Conservation (phyloP, 331 rosid species). For the Rosa hybrid region DNA sequence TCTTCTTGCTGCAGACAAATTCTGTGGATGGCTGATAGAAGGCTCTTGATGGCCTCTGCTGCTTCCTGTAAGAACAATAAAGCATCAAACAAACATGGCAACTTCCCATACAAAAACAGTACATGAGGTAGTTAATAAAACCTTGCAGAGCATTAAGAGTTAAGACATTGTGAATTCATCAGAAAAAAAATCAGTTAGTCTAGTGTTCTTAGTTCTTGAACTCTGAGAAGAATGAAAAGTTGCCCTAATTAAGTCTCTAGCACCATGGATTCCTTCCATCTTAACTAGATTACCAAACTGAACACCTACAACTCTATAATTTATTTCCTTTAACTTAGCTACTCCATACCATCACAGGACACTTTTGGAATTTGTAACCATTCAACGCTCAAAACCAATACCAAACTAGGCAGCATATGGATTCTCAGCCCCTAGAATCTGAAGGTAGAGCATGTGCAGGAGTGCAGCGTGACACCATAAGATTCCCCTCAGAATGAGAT, state of each 20-base stretch:
- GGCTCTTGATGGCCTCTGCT: slow-evolving; percentile 72
- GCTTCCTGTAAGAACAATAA: slow-evolving; percentile 50
- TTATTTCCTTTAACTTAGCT: neutral
- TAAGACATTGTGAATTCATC: neutral
- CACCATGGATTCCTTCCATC: neutral
- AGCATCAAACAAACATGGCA: neutral
- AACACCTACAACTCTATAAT: neutral
- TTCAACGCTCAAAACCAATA: neutral
- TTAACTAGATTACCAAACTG: neutral
- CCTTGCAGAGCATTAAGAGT: neutral
- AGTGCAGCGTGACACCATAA: neutral
- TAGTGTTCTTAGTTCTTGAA: neutral
- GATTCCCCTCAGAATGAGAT: neutral
- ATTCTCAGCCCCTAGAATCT: neutral
- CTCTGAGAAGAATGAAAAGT: neutral
- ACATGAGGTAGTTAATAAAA: neutral
- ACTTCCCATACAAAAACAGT: neutral
- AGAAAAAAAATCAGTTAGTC: neutral
- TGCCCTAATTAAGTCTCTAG: neutral
- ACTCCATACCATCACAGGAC: neutral
- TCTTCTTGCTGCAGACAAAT: slow-evolving; percentile 57
- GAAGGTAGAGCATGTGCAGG: neutral
- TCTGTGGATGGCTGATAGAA: slow-evolving; percentile 46
- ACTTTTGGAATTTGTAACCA: neutral
- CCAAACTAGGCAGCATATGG: neutral